Evolutionary conservation across 1,284 basidiomycete genomes (phyloP).

Genomic region (Trametes versicolor): DNA sequence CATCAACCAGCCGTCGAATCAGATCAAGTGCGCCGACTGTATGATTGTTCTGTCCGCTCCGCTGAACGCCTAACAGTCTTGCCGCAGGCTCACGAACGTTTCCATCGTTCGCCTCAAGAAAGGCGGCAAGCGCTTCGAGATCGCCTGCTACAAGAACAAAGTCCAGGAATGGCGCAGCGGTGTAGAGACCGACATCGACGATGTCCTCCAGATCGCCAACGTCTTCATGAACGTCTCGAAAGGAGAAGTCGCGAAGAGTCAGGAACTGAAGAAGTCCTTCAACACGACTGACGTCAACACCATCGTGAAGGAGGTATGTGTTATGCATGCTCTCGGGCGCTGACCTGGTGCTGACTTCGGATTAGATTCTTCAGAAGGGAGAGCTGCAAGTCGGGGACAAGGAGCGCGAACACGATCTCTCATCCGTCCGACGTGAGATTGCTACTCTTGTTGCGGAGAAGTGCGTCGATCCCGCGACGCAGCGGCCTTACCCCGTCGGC

Average conservation of each 20-base stretch:
- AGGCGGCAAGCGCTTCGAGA: slow-evolving; percentile 98
- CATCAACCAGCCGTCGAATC: slow-evolving; percentile 87
- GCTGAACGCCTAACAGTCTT: slow-evolving; percentile 26
- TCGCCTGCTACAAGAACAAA: slow-evolving; percentile 99
- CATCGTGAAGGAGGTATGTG: slow-evolving; percentile 84
- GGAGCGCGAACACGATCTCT: slow-evolving; percentile 91
- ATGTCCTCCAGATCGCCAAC: slow-evolving; percentile 96
- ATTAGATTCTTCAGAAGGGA: slow-evolving; percentile 92
- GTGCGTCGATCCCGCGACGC: slow-evolving; percentile 92
- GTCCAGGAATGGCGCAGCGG: slow-evolving; percentile 96
- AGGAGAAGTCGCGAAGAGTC: slow-evolving; percentile 90
- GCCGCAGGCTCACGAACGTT: slow-evolving; percentile 89
- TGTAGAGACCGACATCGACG: slow-evolving; percentile 94
- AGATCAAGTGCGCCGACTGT: slow-evolving; percentile 75
- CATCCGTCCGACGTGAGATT: slow-evolving; percentile 89
- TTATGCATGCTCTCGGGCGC: not conserved
- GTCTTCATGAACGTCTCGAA: slow-evolving; percentile 98
- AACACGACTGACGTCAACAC: slow-evolving; percentile 78
- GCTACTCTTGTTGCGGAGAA: slow-evolving; percentile 95
- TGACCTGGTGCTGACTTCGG: not conserved
- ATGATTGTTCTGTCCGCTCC: slow-evolving; percentile 13
- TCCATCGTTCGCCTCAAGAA: slow-evolving; percentile 96
- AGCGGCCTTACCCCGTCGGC: slow-evolving; percentile 91
- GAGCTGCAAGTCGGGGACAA: slow-evolving; percentile 98
- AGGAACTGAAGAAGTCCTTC: slow-evolving; percentile 94